These are phyloP conservation scores for Candida sanyaensis DNA, from an alignment of 1,139 yeast genomes.

Conservation along the genomic window DNA sequence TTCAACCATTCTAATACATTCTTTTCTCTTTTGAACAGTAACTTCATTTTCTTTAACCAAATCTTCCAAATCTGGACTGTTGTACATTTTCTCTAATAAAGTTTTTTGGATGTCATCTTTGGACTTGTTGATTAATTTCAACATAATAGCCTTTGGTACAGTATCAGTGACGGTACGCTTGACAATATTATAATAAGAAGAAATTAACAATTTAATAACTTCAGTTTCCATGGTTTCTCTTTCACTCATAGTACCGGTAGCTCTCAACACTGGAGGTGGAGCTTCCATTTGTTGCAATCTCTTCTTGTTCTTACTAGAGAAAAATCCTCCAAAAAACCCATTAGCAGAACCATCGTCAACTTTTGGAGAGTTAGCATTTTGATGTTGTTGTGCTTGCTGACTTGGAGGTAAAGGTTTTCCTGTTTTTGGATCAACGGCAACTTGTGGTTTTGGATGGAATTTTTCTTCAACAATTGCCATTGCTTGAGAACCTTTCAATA, in stretches of 20 bases:
- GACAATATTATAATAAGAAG: conserved; percentile 88
- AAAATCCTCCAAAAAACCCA: conserved; percentile 94
- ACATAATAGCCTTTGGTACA: conserved; percentile 94
- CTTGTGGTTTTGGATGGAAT: conserved; percentile 79
- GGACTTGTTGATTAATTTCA: conserved; percentile 81
- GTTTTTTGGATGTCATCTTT: conserved; percentile 90
- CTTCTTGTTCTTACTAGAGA: conserved; percentile 90
- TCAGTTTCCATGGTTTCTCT: conserved; percentile 97
- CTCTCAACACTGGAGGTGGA: conserved; percentile 93
- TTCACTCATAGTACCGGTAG: conserved; percentile 93
- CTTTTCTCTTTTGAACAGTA: conserved; percentile 93
- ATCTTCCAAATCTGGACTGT: conserved; percentile 70
- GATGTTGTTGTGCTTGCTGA: conserved; percentile 32
- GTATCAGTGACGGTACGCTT: conserved; percentile 92
- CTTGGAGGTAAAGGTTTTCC: conserved; percentile 71
- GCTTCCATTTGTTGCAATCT: conserved; percentile 96
- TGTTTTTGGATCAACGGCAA: conserved; percentile 87
- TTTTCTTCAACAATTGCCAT: conserved; percentile 93
- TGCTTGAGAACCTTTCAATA: conserved; percentile 92
- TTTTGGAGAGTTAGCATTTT: conserved; percentile 16
- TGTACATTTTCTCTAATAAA: conserved; percentile 82
- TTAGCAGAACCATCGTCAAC: conserved; percentile 47
- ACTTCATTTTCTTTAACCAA: conserved; percentile 90
- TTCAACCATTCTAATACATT: conserved; percentile 92
- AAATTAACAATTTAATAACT: conserved; percentile 87